Evolutionary conservation across 129 eudicot species (phyloP), one percentile per base, ranked within the genome.

Genomic region (Tagetes erecta): DNA sequence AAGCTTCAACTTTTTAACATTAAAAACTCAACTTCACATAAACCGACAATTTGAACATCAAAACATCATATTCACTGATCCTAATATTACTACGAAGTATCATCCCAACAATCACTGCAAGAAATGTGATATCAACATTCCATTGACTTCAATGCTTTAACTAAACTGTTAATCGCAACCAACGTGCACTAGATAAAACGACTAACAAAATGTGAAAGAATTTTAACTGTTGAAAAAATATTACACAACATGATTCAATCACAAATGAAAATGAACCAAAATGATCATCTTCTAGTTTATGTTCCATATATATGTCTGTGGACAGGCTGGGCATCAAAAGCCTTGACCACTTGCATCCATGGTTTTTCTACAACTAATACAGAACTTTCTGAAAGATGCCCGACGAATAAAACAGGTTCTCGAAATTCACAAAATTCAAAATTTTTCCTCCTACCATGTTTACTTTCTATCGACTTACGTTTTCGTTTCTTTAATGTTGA

Each of bases 221-320:
- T 37, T 58, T 72, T 12, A 59, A 58, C 44, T 58, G 44, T 35
- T n/a, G 44, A 13, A 4, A 73, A 73, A 63, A 59, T 37, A 73
- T 73, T 73, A 59, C 69, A 73, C 77, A 73, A 58, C 68, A 58
- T n/a, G 46, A 8, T 50, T 53, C 9, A 9, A 70, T 13, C 9
- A 50, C 46, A n/a, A 8, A 51, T 50, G 11, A 14, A 60, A 44
- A 51, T 7, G 59, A 50, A 75, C 40, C 79, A 75, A 75, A 64
- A 75, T 27, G 64, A 27, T 14, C 64, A 3, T 60, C 68, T 64
- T 8, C 72, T 51, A 51, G 59, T 34, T 80, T 84, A 93, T 74
- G 97, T 84, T 80, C 98, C 97, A 41, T 71, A 95, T 74, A 94
- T 79, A 79, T 91, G 91, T 80, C 88, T 91, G 79, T 91, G 97